Base-by-base conservation (phyloP, 75 land plant species). In the Ceratopteris richardii region DNA sequence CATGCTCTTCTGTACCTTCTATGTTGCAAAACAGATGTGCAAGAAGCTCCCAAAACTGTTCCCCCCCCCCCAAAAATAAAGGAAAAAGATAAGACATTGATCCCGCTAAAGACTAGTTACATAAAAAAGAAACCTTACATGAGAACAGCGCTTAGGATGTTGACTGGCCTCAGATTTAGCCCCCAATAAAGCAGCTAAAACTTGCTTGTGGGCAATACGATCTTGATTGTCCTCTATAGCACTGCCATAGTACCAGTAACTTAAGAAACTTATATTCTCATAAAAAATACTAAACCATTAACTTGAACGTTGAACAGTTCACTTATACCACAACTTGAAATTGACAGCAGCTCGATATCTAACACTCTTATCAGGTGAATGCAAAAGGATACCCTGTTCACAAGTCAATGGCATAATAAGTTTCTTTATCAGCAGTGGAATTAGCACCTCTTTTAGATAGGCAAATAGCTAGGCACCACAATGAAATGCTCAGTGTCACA, bases 1-100 rank as follows among this genome's bases (percentile, higher is more conserved):
- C 67, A 52, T 37, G 24, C 42, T 68, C 71, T 12, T 68, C 71
- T 2, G 57, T 46, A 16, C 37, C 71, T 30, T 62, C 64, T n/a
- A 68, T 37, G 25, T 31, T 20, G 25, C 25, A 68, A 24, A 68
- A 54, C 12, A 68, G 57, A 29, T 68, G 71, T 19, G 64, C 71
- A 29, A 68, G 30, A 39, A 68, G 71, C 71, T 68, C 71, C 71
- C 64, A 51, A 68, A 63, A 68, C 71, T 68, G 66, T 3, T 20
- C n/a, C 29, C n/a, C 23, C n/a, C n/a, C n/a, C n/a, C n/a, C n/a
- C n/a, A n/a, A n/a, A n/a, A n/a, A n/a, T n/a, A n/a, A n/a, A n/a
- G n/a, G n/a, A n/a, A n/a, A 64, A 54, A 20, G 37, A 5, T n/a
- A n/a, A n/a, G n/a, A n/a, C n/a, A n/a, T n/a, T n/a, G n/a, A n/a